Percentiles rank a stretch among this genome's conserved stretches.
Evolutionary conservation across 106 monocot species (phyloP).

Genomic region (Phalaenopsis aphrodite): DNA sequence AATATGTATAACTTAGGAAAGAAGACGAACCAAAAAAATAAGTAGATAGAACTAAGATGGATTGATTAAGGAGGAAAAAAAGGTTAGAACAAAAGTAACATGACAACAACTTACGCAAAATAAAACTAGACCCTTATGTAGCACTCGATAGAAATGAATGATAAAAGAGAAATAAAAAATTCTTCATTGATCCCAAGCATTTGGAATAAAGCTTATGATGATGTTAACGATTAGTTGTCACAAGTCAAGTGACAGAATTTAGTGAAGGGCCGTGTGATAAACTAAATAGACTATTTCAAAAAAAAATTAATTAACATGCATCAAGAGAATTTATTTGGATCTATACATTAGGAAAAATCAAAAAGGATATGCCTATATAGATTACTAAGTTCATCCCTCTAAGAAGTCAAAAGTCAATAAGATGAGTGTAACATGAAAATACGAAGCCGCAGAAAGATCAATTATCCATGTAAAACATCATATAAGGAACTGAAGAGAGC

Average conservation of each 20-base stretch:
- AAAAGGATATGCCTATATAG: background rate
- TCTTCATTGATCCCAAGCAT: background rate
- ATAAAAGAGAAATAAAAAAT: background rate
- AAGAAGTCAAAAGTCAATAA: background rate
- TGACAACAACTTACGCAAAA: background rate
- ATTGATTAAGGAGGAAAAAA: background rate
- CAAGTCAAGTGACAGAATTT: background rate
- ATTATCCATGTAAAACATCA: background rate
- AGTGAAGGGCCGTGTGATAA: background rate
- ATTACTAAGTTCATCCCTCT: background rate
- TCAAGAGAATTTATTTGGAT: background rate
- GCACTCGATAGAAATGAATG: background rate
- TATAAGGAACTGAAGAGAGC: background rate
- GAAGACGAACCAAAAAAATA: background rate
- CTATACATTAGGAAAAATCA: background rate
- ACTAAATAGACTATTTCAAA: background rate
- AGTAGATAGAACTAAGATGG: too few relatives aligned
- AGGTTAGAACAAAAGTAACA: background rate
- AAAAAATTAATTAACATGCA: background rate
- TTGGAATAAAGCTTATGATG: background rate
- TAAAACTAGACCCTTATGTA: background rate
- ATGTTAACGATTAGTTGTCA: background rate
- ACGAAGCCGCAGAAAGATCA: background rate
- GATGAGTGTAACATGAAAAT: background rate
- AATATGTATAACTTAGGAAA: background rate